Percentiles rank a stretch among this genome's conserved stretches.
Evolutionary conservation across 768 basidiomycete species (phyloP).

Genomic region (Scleroderma citrinum): DNA sequence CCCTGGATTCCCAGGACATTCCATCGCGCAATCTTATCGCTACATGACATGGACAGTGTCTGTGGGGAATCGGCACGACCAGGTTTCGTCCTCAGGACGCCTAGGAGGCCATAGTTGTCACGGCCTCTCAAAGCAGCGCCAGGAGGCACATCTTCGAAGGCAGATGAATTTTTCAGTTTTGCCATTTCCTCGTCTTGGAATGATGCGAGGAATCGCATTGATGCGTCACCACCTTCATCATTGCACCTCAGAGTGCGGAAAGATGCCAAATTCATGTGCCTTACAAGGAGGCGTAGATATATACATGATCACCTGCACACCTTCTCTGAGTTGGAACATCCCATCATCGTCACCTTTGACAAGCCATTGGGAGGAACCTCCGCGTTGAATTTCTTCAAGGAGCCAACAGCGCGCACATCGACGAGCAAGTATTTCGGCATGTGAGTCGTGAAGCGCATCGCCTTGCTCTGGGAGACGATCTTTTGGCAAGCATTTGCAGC

Average conservation of each 20-base stretch:
- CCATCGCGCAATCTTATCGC: slow-evolving; percentile 92
- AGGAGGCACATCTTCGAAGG: slow-evolving; percentile 29
- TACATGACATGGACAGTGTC: slow-evolving; percentile 86
- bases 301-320: slow-evolving; percentile 60
- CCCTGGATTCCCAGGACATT: slow-evolving; percentile 82
- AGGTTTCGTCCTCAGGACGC: slow-evolving; percentile 88
- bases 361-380: slow-evolving; percentile 48
- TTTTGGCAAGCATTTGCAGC: slow-evolving; percentile 79
- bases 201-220: slow-evolving; percentile 69
- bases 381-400: slow-evolving; percentile 53
- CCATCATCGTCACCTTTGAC: slow-evolving; percentile 24
- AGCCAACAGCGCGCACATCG: slow-evolving; percentile 77
- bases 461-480: slow-evolving; percentile 57
- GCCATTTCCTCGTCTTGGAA: slow-evolving; percentile 75
- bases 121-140: slow-evolving; percentile 61
- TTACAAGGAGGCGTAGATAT: slow-evolving; percentile 64
- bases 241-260: background rate
- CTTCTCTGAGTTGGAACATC: slow-evolving; percentile 41
- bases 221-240: slow-evolving; percentile 84
- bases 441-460: slow-evolving; percentile 81
- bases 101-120: slow-evolving; percentile 67
- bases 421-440: slow-evolving; percentile 89
- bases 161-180: slow-evolving; percentile 49
- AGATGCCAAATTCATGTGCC: slow-evolving; percentile 42
- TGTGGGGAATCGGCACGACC: slow-evolving; percentile 85